phyloP scores from a whole-genome alignment of 345 rosid species.

The Corchorus olitorius region DNA sequence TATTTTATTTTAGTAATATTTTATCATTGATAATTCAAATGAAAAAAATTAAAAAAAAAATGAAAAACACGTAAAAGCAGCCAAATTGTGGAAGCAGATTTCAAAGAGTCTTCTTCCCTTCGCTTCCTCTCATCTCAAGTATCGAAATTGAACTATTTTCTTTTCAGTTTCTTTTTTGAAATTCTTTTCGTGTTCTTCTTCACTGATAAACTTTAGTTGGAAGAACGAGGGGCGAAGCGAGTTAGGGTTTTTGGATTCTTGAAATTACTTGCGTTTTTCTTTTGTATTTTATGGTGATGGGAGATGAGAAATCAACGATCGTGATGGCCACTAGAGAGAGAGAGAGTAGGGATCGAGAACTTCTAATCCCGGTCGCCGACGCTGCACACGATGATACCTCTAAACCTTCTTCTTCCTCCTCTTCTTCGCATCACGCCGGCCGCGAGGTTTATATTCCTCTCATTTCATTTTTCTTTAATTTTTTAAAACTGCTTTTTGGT shows the following conservation, averaged over 20 bases:
- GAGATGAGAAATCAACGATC: slow-evolving; percentile 74
- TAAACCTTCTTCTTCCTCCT: slow-evolving; percentile 70
- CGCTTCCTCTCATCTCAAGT: not conserved
- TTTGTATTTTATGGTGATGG: slow-evolving; percentile 44
- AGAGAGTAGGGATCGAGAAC: slow-evolving; percentile 80
- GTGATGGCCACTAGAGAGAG: slow-evolving; percentile 57
- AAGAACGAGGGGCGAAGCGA: not conserved
- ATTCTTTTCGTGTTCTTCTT: not conserved
- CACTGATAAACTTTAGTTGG: not conserved
- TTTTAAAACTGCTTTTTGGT: not conserved
- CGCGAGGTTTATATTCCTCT: slow-evolving; percentile 58
- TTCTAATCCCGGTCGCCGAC: slow-evolving; percentile 79
- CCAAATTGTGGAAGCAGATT: slow-evolving; percentile 12
- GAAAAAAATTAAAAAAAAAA: no score
- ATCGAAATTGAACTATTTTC: not conserved
- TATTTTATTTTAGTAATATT: not conserved
- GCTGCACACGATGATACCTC: slow-evolving; percentile 45
- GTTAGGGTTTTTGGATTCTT: slow-evolving; percentile 17
- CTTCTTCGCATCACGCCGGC: slow-evolving; percentile 73
- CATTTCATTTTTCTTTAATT: not conserved
- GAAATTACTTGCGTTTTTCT: not conserved
- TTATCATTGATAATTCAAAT: not conserved
- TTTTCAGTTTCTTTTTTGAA: not conserved
- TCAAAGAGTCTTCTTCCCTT: slow-evolving; percentile 6
- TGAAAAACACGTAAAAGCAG: not conserved